Conservation (phyloP, 2,329 filamentous ascomycete species). For the Sordariomycetes sp. region DNA sequence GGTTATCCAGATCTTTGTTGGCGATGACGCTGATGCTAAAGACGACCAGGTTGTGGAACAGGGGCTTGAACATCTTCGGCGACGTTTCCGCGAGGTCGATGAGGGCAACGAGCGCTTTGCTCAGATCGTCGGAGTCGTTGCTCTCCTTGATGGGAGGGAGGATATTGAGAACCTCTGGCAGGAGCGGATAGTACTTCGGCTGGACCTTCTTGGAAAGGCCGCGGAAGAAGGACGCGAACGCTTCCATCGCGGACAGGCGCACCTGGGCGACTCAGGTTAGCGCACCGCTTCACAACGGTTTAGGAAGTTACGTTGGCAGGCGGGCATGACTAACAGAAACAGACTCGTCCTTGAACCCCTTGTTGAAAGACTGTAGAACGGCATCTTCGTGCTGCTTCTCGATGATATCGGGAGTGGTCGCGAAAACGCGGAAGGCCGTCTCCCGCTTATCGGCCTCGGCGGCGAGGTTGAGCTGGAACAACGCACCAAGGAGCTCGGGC, state of each 20-base stretch:
- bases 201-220: slow-evolving; percentile 81
- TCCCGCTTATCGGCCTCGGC: slow-evolving; percentile 74
- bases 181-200: slow-evolving; percentile 72
- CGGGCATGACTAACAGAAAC: slow-evolving; percentile 46
- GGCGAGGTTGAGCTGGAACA: slow-evolving; percentile 87
- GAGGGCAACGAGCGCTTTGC: slow-evolving; percentile 76
- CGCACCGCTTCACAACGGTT: neutral
- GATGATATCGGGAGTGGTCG: slow-evolving; percentile 88
- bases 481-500: slow-evolving; percentile 73
- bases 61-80: slow-evolving; percentile 90
- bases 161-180: slow-evolving; percentile 88
- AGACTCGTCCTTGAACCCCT: slow-evolving; percentile 82
- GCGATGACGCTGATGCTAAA: slow-evolving; percentile 91
- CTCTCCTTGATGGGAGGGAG: slow-evolving; percentile 87
- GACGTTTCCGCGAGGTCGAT: slow-evolving; percentile 92
- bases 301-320: neutral
- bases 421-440: slow-evolving; percentile 88
- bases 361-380: slow-evolving; percentile 78
- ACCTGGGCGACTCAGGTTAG: slow-evolving; percentile 37
- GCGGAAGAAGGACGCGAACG: slow-evolving; percentile 91
- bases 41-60: slow-evolving; percentile 87
- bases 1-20: slow-evolving; percentile 85
- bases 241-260: slow-evolving; percentile 86
- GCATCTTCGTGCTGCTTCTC: slow-evolving; percentile 88
- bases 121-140: slow-evolving; percentile 80